Evolutionary conservation across 2,329 filamentous ascomycete species (phyloP).

Genomic region (Nemania sp.): DNA sequence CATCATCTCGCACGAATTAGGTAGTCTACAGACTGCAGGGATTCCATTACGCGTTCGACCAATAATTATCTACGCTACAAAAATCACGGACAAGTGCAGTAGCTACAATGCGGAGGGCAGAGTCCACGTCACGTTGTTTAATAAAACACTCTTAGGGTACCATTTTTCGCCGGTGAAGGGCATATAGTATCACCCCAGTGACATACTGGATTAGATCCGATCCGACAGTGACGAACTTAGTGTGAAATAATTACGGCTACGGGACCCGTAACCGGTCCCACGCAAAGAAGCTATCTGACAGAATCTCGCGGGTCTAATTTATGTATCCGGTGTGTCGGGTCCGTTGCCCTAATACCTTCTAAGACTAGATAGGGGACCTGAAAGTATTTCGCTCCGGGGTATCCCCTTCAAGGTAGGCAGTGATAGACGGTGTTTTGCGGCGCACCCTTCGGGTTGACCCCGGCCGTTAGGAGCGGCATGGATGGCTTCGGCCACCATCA

Average conservation of each 20-base stretch:
- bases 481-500: neutral
- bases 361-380: conserved; percentile 5
- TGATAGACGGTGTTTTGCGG: conserved; percentile 21
- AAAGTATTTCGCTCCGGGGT: conserved; percentile 4
- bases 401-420: conserved; percentile 17
- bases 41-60: neutral
- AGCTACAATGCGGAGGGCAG: neutral
- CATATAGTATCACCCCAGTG: neutral
- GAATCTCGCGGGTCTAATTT: conserved; percentile 5
- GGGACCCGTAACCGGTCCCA: neutral
- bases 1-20: conserved; percentile 15
- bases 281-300: neutral
- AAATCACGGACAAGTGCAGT: neutral
- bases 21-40: conserved; percentile 7
- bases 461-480: neutral
- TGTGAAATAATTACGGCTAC: conserved; percentile 1
- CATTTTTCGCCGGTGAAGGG: neutral
- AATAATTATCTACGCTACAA: neutral
- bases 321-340: conserved; percentile 29
- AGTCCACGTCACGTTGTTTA: neutral
- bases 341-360: conserved; percentile 6
- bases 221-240: neutral
- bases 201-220: neutral
- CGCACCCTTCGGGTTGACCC: conserved; percentile 25
- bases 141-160: neutral